Percentiles rank a stretch among this genome's conserved stretches.
Evolutionary conservation across 1,139 yeast genomes (phyloP).

Genomic region (Candida anutae): DNA sequence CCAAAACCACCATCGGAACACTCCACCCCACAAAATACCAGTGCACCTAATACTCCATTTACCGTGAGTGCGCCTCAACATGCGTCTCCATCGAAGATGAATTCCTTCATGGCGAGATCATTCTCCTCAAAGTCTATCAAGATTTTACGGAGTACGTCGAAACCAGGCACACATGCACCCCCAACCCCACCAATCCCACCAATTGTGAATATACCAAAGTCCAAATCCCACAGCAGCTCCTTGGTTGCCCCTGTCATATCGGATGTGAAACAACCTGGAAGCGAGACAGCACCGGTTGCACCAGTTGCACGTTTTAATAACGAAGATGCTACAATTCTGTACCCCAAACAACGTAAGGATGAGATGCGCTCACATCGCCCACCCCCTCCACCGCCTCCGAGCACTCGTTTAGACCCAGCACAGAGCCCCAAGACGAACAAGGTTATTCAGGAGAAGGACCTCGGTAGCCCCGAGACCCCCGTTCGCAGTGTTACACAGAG

Average conservation of each 20-base stretch:
- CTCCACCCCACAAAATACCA: conserved; percentile 5
- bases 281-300: conserved; percentile 36
- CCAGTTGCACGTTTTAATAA: conserved; percentile 23
- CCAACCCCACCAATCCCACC: conserved; percentile 10
- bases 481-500: conserved; percentile 10
- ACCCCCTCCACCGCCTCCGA: conserved; percentile 18
- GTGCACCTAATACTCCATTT: conserved; percentile 4
- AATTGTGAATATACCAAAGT: conserved; percentile 28
- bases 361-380: conserved; percentile 21
- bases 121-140: conserved; percentile 35
- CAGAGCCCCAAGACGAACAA: not conserved
- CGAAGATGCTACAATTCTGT: conserved; percentile 8
- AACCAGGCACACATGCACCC: conserved; percentile 7
- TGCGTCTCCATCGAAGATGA: conserved; percentile 9
- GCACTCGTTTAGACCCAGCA: no score
- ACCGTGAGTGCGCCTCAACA: conserved; percentile 1
- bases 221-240: conserved; percentile 37
- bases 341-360: conserved; percentile 16
- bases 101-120: conserved; percentile 25
- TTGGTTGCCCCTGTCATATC: conserved; percentile 20
- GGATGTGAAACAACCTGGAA: conserved; percentile 14
- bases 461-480: conserved; percentile 4
- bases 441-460: conserved; percentile 1
- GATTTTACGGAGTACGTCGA: conserved; percentile 20
- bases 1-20: conserved; percentile 42